Evolutionary conservation across 768 basidiomycete species (phyloP).

Genomic region (Dioszegia hungarica): DNA sequence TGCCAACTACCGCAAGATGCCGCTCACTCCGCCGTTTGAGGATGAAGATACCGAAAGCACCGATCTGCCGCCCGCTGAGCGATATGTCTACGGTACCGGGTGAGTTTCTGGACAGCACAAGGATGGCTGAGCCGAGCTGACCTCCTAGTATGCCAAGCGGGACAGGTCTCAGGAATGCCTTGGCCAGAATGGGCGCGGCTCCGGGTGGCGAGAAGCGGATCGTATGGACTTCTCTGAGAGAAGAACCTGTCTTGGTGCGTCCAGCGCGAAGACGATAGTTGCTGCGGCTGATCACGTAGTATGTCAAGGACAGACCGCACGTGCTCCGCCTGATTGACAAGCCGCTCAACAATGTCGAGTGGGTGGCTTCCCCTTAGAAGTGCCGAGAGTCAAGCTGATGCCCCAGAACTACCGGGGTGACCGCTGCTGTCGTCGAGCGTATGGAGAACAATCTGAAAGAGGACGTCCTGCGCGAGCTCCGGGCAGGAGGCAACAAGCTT

Average conservation of each 20-base stretch:
- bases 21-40: conserved; percentile 54
- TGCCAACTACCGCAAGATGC: conserved; percentile 83
- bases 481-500: conserved; percentile 64
- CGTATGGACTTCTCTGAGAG: conserved; percentile 91
- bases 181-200: conserved; percentile 73
- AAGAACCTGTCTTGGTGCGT: conserved; percentile 78
- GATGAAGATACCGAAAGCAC: neutral
- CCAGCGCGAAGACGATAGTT: neutral
- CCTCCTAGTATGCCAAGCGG: conserved; percentile 80
- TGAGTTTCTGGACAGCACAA: conserved; percentile 7
- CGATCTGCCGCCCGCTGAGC: conserved; percentile 41
- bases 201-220: conserved; percentile 70
- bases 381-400: neutral
- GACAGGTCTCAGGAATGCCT: conserved; percentile 79
- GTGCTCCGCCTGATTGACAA: conserved; percentile 81
- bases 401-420: conserved; percentile 84
- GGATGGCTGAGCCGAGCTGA: neutral
- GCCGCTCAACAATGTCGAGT: conserved; percentile 94
- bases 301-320: conserved; percentile 59
- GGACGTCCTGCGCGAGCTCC: conserved; percentile 80
- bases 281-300: conserved; percentile 17
- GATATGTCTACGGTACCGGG: conserved; percentile 51
- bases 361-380: conserved; percentile 42
- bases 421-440: conserved; percentile 78
- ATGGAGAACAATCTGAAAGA: conserved; percentile 86